These are phyloP conservation scores for Paramecium primaurelia DNA, from an alignment of 73 alveolate genomes.

Conservation along the genomic window DNA sequence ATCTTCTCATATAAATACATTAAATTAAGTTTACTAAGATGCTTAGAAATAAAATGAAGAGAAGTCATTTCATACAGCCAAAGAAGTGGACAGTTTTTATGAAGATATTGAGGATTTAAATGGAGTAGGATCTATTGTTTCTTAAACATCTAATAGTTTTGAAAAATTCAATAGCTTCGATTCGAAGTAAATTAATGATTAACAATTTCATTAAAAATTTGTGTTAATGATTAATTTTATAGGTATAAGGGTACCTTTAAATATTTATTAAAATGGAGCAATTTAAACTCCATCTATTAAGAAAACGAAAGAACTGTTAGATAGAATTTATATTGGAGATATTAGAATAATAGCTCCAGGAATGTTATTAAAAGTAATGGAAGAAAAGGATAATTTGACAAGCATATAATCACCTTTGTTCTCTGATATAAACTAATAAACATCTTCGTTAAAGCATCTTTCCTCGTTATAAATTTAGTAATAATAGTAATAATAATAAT, in stretches of 20 bases:
- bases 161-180: neutral
- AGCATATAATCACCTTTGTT: neutral
- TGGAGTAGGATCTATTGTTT: neutral
- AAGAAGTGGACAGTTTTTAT: constrained; percentile 23
- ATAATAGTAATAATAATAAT: neutral
- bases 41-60: neutral
- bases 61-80: neutral
- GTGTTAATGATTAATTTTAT: neutral
- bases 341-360: neutral
- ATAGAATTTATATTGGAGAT: neutral
- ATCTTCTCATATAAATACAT: neutral
- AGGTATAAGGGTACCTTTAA: neutral
- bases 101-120: neutral
- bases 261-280: neutral
- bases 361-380: neutral
- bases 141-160: neutral
- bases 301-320: neutral
- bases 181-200: neutral
- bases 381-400: neutral
- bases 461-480: neutral
- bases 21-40: neutral
- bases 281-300: neutral
- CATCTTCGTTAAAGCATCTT: neutral
- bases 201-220: neutral
- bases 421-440: neutral